Conservation (phyloP, 495 filamentous ascomycete species). For the Corynascus novoguineensis region DNA sequence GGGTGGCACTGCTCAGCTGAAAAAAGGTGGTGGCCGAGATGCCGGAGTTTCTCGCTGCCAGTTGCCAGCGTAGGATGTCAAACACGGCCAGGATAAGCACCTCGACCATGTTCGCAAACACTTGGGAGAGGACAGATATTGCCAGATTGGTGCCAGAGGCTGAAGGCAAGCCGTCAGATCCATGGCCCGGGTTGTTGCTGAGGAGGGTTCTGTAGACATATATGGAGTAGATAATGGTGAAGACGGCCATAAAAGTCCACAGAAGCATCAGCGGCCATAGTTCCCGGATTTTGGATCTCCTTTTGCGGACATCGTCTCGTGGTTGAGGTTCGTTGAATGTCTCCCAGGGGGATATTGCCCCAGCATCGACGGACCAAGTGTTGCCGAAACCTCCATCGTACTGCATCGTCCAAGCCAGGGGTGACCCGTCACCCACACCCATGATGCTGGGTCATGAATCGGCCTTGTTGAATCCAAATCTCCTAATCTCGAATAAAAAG, state of each 20-base stretch:
- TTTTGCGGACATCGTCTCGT: not conserved
- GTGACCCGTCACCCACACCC: too few species aligned
- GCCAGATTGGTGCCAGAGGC: constrained; percentile 6
- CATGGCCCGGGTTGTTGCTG: not conserved
- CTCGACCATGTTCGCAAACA: constrained; percentile 2
- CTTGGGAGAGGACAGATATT: constrained; percentile 3
- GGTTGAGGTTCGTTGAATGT: too few species aligned
- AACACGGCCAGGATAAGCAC: not conserved
- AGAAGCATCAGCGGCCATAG: not conserved
- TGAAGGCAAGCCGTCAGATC: not conserved
- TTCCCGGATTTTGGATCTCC: not conserved
- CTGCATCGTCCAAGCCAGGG: too few species aligned
- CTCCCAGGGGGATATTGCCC: not conserved
- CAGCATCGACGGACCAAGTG: not conserved
- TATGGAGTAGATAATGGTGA: constrained; percentile 1
- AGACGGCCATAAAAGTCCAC: not conserved
- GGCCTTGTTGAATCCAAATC: too few species aligned
- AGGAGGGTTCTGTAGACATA: not conserved
- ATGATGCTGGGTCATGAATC: too few species aligned
- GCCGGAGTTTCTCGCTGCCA: not conserved
- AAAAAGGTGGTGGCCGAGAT: constrained; percentile 8
- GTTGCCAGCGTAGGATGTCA: constrained; percentile 7
- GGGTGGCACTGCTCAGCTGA: constrained; percentile 4
- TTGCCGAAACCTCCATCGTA: too few species aligned
- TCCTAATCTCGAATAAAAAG: too few species aligned